phyloP scores from a whole-genome alignment of 2,329 filamentous ascomycete species.

The Tolypocladium inflatum region DNA sequence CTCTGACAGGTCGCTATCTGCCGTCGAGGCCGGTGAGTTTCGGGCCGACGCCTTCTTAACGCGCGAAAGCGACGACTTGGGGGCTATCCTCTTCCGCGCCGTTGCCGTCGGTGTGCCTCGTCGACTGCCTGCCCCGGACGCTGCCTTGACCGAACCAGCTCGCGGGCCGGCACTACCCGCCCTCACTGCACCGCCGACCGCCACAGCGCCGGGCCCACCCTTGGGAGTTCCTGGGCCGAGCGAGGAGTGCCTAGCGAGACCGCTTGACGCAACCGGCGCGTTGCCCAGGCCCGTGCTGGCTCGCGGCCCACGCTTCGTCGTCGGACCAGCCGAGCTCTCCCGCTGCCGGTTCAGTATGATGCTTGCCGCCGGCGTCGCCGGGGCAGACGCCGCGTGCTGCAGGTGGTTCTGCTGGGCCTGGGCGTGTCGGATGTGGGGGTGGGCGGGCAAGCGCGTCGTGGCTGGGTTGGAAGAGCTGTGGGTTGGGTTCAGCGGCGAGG shows the following conservation, averaged over 20 bases:
- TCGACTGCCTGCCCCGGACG: slow-evolving; percentile 27
- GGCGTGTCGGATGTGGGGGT: slow-evolving; percentile 36
- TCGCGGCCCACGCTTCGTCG: slow-evolving; percentile 43
- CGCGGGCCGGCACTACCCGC: slow-evolving; percentile 54
- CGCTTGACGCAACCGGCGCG: slow-evolving; percentile 43
- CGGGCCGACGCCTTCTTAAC: slow-evolving; percentile 50
- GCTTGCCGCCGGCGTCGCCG: slow-evolving; percentile 49
- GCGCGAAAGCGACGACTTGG: slow-evolving; percentile 53
- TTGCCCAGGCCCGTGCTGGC: slow-evolving; percentile 36
- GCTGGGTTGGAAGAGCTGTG: slow-evolving; percentile 28
- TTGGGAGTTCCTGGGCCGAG: slow-evolving; percentile 55
- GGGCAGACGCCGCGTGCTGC: slow-evolving; percentile 43
- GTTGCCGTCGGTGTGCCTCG: slow-evolving; percentile 37
- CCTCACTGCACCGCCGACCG: slow-evolving; percentile 24
- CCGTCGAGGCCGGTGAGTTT: slow-evolving; percentile 53
- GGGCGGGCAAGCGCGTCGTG: slow-evolving; percentile 31
- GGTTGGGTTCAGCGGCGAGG: slow-evolving; percentile 15
- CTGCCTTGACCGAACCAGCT: slow-evolving; percentile 35
- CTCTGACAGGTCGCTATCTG: slow-evolving; percentile 56
- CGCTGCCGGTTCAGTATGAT: slow-evolving; percentile 49
- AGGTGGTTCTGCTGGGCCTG: slow-evolving; percentile 32
- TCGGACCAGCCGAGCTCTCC: slow-evolving; percentile 52
- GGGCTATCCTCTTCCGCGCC: slow-evolving; percentile 39
- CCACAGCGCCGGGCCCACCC: slow-evolving; percentile 16
- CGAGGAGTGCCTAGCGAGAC: slow-evolving; percentile 52